Conservation (phyloP, 176 grass and related monocot genomes). For the Aegilops bicornis region DNA sequence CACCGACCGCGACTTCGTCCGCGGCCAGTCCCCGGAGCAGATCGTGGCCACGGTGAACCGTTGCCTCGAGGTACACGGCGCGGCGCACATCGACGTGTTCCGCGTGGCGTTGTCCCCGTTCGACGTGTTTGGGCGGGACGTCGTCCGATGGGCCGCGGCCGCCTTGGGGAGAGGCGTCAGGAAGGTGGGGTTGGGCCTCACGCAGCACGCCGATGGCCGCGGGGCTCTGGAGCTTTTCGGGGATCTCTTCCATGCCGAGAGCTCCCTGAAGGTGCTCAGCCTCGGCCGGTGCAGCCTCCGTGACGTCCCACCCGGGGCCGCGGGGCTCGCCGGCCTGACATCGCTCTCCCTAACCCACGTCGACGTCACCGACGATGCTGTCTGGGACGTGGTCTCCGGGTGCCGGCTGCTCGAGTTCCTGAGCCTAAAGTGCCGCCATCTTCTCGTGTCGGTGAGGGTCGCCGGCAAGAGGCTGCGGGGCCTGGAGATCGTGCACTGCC, state of each 20-base stretch:
- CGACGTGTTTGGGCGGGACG: constrained; percentile 8
- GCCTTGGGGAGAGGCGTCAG: constrained; percentile 37
- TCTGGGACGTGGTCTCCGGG: constrained; percentile 17
- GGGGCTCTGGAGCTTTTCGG: background rate
- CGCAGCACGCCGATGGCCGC: constrained; percentile 11
- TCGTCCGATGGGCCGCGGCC: constrained; percentile 38
- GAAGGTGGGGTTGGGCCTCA: constrained; percentile 44
- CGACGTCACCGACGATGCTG: constrained; percentile 27
- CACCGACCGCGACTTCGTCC: constrained; percentile 35
- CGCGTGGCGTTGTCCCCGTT: constrained; percentile 35
- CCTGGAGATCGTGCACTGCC: constrained; percentile 39
- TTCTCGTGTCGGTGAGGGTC: constrained; percentile 13
- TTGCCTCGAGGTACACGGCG: constrained; percentile 47
- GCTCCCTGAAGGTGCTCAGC: constrained; percentile 35
- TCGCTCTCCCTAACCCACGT: constrained; percentile 36
- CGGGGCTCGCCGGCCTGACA: constrained; percentile 27
- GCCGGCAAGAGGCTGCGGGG: constrained; percentile 29
- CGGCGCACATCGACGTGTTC: constrained; percentile 35
- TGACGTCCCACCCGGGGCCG: background rate
- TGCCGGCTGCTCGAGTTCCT: constrained; percentile 44
- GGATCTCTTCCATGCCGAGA: constrained; percentile 19
- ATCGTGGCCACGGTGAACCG: constrained; percentile 19
- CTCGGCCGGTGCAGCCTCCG: constrained; percentile 40
- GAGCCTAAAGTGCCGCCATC: constrained; percentile 38
- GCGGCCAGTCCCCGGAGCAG: constrained; percentile 32